phyloP scores from a whole-genome alignment of 2,329 filamentous ascomycete genomes.

The Aspergillus nomiae region DNA sequence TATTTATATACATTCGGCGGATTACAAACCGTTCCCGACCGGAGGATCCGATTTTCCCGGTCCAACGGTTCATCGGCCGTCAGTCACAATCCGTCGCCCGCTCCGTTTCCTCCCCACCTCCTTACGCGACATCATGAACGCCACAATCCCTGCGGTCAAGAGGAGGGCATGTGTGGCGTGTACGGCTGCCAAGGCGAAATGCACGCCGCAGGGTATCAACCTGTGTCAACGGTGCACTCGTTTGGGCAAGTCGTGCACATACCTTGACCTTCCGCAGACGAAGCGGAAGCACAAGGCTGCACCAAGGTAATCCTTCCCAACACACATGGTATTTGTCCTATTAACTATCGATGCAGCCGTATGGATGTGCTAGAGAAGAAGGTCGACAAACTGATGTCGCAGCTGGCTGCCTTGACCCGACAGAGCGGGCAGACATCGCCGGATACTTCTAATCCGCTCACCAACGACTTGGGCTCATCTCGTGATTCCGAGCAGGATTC shows the following conservation, averaged over 20 bases:
- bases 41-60: neutral
- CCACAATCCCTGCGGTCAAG: constrained; percentile 12
- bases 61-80: neutral
- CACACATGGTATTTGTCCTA: neutral
- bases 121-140: neutral
- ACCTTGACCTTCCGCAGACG: neutral
- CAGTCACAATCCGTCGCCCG: too few relatives aligned
- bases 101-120: neutral
- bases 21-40: neutral
- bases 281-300: neutral
- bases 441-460: neutral
- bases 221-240: constrained; percentile 23
- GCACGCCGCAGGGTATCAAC: constrained; percentile 21
- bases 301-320: neutral
- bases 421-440: neutral
- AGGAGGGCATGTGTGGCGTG: constrained; percentile 27
- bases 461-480: neutral
- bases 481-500: neutral
- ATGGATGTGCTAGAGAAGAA: neutral
- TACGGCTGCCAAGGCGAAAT: constrained; percentile 27
- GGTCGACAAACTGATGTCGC: neutral
- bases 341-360: neutral
- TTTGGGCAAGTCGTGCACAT: neutral
- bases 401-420: neutral
- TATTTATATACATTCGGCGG: neutral